phyloP scores from a whole-genome alignment of 345 rosid genomes.

The Isatis tinctoria region DNA sequence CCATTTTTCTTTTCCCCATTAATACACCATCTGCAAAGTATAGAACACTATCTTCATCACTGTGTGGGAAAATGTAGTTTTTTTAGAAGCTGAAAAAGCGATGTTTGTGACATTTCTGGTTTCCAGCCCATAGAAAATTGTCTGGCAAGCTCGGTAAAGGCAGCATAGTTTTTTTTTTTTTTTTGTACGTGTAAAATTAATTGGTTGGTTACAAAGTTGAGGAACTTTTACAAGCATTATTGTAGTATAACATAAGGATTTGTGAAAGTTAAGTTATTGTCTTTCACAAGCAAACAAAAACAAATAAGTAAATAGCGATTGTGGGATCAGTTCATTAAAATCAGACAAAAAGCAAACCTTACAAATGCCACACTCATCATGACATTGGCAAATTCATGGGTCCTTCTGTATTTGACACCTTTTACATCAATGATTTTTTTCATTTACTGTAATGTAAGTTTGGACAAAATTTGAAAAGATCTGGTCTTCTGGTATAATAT shows the following conservation, averaged over 20 bases:
- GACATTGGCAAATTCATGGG: conserved; percentile 15
- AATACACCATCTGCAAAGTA: too few relatives aligned
- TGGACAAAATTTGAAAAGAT: background rate
- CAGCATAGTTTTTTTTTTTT: background rate
- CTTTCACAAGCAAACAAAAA: conserved; percentile 3
- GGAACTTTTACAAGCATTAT: conserved; percentile 14
- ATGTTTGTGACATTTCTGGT: background rate
- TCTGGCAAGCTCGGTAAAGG: background rate
- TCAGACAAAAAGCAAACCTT: conserved; percentile 31
- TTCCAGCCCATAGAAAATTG: background rate
- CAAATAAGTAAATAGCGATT: conserved; percentile 1
- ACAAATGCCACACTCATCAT: conserved; percentile 20
- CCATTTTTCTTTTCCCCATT: too few relatives aligned
- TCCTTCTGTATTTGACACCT: conserved; percentile 10
- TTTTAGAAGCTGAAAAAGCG: background rate
- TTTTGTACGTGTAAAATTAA: background rate
- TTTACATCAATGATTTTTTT: background rate
- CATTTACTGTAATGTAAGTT: background rate
- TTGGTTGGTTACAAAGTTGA: background rate
- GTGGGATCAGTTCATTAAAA: conserved; percentile 33
- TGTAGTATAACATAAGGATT: background rate
- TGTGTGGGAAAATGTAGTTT: too few relatives aligned
- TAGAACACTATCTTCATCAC: too few relatives aligned
- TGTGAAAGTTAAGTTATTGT: background rate
- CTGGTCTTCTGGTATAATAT: background rate